Evolutionary conservation across 2,329 filamentous ascomycete species (phyloP).

Genomic region (Epicoccum sorghinum): DNA sequence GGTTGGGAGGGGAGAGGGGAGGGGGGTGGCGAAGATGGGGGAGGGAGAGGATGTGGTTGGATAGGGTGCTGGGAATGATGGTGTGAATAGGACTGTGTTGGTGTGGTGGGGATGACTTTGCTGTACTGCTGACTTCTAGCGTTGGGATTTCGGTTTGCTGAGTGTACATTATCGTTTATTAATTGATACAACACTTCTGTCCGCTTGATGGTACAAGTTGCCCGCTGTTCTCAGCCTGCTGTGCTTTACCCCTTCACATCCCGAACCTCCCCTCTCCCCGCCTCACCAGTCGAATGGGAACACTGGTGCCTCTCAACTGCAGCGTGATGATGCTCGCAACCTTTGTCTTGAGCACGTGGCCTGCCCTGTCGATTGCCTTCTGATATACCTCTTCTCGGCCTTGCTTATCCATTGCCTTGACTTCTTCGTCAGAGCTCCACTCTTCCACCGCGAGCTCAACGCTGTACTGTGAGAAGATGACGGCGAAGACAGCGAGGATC

Average conservation of each 20-base stretch:
- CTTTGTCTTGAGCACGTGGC: slow-evolving; percentile 59
- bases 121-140: too few relatives aligned
- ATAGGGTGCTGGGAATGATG: too few relatives aligned
- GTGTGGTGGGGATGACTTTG: too few relatives aligned
- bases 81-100: too few relatives aligned
- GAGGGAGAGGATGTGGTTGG: too few relatives aligned
- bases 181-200: too few relatives aligned
- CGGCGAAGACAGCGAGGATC: slow-evolving; percentile 59
- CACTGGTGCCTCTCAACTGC: slow-evolving; percentile 66
- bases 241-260: background rate
- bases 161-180: too few relatives aligned
- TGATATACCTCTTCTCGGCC: slow-evolving; percentile 64
- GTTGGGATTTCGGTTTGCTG: too few relatives aligned
- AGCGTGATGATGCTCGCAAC: slow-evolving; percentile 72
- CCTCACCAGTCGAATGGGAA: slow-evolving; percentile 72
- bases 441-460: slow-evolving; percentile 71
- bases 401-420: slow-evolving; percentile 51
- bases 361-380: slow-evolving; percentile 63
- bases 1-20: too few relatives aligned
- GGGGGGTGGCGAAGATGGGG: too few relatives aligned
- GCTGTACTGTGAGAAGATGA: slow-evolving; percentile 63
- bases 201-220: too few relatives aligned
- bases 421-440: slow-evolving; percentile 50
- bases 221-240: too few relatives aligned
- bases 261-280: slow-evolving; percentile 72